phyloP scores from a whole-genome alignment of 768 basidiomycete species.

The Kwoniella dejecticola region DNA sequence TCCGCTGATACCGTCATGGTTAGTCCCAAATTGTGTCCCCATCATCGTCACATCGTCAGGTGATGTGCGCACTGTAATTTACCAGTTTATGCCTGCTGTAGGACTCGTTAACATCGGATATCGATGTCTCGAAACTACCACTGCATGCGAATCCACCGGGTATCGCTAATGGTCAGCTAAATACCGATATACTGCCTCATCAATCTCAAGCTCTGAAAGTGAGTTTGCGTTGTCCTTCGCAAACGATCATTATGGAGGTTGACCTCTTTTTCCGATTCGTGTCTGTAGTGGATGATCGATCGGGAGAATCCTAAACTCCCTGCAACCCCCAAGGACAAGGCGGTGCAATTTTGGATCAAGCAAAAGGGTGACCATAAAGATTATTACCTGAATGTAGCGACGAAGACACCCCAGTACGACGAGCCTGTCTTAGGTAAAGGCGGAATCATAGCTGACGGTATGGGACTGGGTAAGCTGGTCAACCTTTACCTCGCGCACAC shows the following conservation, averaged over 20 bases:
- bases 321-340: slow-evolving; percentile 65
- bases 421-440: slow-evolving; percentile 73
- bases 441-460: slow-evolving; percentile 86
- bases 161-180: slow-evolving; percentile 65
- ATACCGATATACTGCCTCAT: slow-evolving; percentile 75
- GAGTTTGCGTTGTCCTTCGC: neutral
- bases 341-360: slow-evolving; percentile 84
- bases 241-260: no score
- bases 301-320: slow-evolving; percentile 78
- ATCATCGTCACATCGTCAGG: neutral
- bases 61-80: no score
- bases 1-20: slow-evolving; percentile 60
- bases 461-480: slow-evolving; percentile 65
- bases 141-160: slow-evolving; percentile 73
- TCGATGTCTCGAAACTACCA: slow-evolving; percentile 72
- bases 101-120: slow-evolving; percentile 50
- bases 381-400: slow-evolving; percentile 82
- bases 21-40: slow-evolving; percentile 1
- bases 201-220: slow-evolving; percentile 60
- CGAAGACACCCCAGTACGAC: slow-evolving; percentile 69
- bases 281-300: slow-evolving; percentile 71
- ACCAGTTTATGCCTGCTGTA: slow-evolving; percentile 48
- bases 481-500: neutral
- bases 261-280: neutral
- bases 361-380: slow-evolving; percentile 54